Percentiles rank a stretch among this genome's conserved stretches.
phyloP scores from a whole-genome alignment of 2,329 filamentous ascomycete species.

The Ophidiomyces ophidiicola region DNA sequence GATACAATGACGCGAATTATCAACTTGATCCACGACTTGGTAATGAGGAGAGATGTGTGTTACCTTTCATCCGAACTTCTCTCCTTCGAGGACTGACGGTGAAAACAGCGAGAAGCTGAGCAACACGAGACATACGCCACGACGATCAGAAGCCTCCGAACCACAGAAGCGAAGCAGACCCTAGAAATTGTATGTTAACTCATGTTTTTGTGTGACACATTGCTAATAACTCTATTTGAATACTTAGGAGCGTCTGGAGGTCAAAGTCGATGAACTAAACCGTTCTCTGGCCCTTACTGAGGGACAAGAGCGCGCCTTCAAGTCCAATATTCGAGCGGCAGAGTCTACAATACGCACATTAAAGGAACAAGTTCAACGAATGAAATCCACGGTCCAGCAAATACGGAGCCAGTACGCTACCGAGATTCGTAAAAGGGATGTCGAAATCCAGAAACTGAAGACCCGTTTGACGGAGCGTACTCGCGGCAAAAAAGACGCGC shows the following conservation, averaged over 20 bases:
- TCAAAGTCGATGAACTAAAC: conserved; percentile 44
- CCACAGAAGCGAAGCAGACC: conserved; percentile 61
- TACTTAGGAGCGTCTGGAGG: conserved; percentile 41
- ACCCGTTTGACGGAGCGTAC: conserved; percentile 63
- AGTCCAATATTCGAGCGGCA: conserved; percentile 57
- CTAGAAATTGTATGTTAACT: conserved; percentile 49
- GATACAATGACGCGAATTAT: conserved; percentile 77
- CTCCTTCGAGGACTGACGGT: conserved; percentile 6
- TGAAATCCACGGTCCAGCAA: conserved; percentile 69
- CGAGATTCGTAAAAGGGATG: conserved; percentile 79
- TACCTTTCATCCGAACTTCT: not conserved
- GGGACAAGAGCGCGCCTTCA: conserved; percentile 58
- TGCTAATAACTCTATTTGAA: conserved; percentile 1
- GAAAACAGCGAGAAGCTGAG: conserved; percentile 65
- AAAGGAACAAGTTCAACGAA: conserved; percentile 68
- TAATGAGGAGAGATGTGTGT: conserved; percentile 75
- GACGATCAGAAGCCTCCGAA: conserved; percentile 62
- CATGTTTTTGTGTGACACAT: conserved; percentile 9
- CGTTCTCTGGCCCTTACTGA: conserved; percentile 49
- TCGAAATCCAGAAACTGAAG: conserved; percentile 80
- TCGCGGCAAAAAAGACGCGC: conserved; percentile 46
- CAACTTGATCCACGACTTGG: conserved; percentile 84
- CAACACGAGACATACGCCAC: conserved; percentile 72
- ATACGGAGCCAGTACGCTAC: conserved; percentile 77
- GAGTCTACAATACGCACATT: conserved; percentile 63